Base-by-base conservation (phyloP, 2,329 filamentous ascomycete species). In the Cladosporium cucumerinum region DNA sequence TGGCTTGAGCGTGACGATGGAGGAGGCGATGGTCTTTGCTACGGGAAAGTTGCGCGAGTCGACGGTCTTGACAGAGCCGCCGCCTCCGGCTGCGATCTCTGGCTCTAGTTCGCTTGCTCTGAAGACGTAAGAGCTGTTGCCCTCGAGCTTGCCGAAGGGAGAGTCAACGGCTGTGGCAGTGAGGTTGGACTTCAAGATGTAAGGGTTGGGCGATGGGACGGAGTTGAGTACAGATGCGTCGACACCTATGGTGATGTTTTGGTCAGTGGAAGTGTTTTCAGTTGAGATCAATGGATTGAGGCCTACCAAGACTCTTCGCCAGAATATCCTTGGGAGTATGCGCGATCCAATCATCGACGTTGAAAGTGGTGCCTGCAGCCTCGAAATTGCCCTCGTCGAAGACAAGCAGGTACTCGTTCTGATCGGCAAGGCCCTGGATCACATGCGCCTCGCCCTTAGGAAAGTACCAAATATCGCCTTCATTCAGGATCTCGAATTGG, bases 311-410 rank as follows among this genome's bases (percentile, higher is more conserved):
- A 78, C 90, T 90, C 78, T 89, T 89, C 39, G 87, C 87, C 0
- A 90, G 78, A 52, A 91, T 80, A 1, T 80, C 78, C 63, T 83
- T 85, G 0, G 88, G 88, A 0, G 87, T 90, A 72, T 89, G 87
- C 0, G 83, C 78, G 39, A 91, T 81, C 88, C 88, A 90, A 77
- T 91, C 88, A 67, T 88, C 87, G 26, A 90, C 81, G 77, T 87
- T 89, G 80, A 90, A 91, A 0, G 88, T 90, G 0, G 86, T 89
- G n/a, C 85, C 76, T 26, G 65, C 51, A 6, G 70, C 66, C 71
- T 90, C 87, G 71, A 90, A 90, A 70, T 90, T 82, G 2, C 85
- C 69, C 85, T 89, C 86, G 67, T 89, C 87, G 71, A 90, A 90
- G 32, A 85, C 84, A 1, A 90, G 80, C 12, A 90, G 80, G 67